Percentiles rank a stretch among this genome's conserved stretches.
Conservation (phyloP, 2,329 filamentous ascomycete species). For the Plenodomus lindquistii region DNA sequence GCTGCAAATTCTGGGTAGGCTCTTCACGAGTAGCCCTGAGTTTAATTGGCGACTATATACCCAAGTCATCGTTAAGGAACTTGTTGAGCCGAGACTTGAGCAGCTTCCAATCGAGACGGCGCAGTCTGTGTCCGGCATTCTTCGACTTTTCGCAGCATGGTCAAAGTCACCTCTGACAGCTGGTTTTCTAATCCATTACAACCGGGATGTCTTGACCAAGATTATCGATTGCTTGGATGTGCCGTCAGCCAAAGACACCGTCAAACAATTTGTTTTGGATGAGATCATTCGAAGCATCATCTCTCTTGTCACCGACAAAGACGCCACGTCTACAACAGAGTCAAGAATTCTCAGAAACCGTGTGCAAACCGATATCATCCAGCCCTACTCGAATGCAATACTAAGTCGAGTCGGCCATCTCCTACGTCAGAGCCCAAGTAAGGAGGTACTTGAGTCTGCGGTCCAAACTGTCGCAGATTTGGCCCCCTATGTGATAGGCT, state of each 20-base stretch:
- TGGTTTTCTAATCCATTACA: slow-evolving; percentile 69
- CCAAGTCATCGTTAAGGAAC: slow-evolving; percentile 69
- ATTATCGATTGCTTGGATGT: slow-evolving; percentile 73
- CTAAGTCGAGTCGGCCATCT: slow-evolving; percentile 58
- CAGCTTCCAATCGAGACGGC: slow-evolving; percentile 84
- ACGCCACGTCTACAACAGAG: slow-evolving; percentile 39
- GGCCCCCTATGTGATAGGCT: slow-evolving; percentile 55
- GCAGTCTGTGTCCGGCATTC: slow-evolving; percentile 81
- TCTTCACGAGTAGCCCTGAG: slow-evolving; percentile 73
- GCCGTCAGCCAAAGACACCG: slow-evolving; percentile 79
- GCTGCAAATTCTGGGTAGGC: slow-evolving; percentile 78
- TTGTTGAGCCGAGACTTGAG: slow-evolving; percentile 75
- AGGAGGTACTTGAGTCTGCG: slow-evolving; percentile 75
- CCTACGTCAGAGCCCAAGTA: slow-evolving; percentile 64
- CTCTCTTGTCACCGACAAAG: slow-evolving; percentile 17
- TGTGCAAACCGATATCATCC: slow-evolving; percentile 51
- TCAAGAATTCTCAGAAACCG: slow-evolving; percentile 59
- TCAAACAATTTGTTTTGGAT: slow-evolving; percentile 78
- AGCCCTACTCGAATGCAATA: slow-evolving; percentile 69
- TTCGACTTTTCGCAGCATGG: slow-evolving; percentile 83
- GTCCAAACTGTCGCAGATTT: slow-evolving; percentile 76
- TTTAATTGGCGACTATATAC: slow-evolving; percentile 76
- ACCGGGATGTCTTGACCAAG: slow-evolving; percentile 64
- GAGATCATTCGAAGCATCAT: slow-evolving; percentile 65
- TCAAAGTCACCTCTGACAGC: slow-evolving; percentile 68